Conservation (phyloP, 1,284 basidiomycete species). For the Fereydounia khargensis region DNA sequence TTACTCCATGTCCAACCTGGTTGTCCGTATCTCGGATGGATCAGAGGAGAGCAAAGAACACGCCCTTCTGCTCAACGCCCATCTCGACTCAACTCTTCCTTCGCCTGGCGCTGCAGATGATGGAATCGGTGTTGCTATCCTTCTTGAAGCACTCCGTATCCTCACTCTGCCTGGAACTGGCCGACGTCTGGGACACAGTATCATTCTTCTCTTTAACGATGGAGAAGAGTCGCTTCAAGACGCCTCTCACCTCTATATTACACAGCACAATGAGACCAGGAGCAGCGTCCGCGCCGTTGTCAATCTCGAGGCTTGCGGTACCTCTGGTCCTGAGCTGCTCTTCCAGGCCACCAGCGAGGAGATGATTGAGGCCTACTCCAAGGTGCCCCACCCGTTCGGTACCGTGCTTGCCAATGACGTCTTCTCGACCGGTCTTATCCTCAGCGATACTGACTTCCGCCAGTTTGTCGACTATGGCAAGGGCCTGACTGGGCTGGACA, state of each 20-base stretch:
- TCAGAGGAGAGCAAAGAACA: slow-evolving; percentile 61
- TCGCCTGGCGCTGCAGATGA: slow-evolving; percentile 64
- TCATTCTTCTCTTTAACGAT: slow-evolving; percentile 91
- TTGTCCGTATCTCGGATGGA: slow-evolving; percentile 82
- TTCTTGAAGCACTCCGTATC: slow-evolving; percentile 69
- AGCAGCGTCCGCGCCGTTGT: slow-evolving; percentile 77
- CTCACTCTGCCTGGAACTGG: slow-evolving; percentile 73
- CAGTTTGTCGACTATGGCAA: slow-evolving; percentile 86
- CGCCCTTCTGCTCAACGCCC: slow-evolving; percentile 77
- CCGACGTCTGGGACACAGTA: slow-evolving; percentile 74
- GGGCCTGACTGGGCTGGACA: slow-evolving; percentile 63
- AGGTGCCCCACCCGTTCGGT: slow-evolving; percentile 84
- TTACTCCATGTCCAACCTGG: slow-evolving; percentile 77
- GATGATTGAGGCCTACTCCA: slow-evolving; percentile 87
- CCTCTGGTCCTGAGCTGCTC: slow-evolving; percentile 80
- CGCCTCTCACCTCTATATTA: slow-evolving; percentile 70
- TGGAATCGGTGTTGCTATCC: slow-evolving; percentile 80
- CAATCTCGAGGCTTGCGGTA: slow-evolving; percentile 91
- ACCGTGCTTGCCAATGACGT: slow-evolving; percentile 90
- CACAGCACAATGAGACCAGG: slow-evolving; percentile 49
- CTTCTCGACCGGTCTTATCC: slow-evolving; percentile 84
- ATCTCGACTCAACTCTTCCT: slow-evolving; percentile 71
- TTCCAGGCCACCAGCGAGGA: slow-evolving; percentile 94
- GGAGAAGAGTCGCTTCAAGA: slow-evolving; percentile 86
- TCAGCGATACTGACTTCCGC: slow-evolving; percentile 62